phyloP scores from a whole-genome alignment of 192 early-diverging fungal genomes.

The Chytriomyces confervae region DNA sequence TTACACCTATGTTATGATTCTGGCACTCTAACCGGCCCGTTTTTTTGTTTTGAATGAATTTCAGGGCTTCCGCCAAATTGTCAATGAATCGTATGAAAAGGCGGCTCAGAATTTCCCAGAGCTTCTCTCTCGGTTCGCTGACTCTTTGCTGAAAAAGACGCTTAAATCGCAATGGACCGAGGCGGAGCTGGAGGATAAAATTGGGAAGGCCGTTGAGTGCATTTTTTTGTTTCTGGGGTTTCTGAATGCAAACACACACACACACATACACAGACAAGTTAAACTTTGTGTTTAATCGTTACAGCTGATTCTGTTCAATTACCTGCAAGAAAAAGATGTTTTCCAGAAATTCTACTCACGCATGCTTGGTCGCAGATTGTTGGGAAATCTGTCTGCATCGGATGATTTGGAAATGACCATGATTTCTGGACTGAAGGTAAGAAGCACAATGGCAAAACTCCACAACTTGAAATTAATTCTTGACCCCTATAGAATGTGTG shows the following conservation, averaged over 20 bases:
- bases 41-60: neutral
- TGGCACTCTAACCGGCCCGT: neutral
- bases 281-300: neutral
- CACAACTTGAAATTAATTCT: slow-evolving; percentile 17
- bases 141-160: slow-evolving; percentile 72
- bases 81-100: slow-evolving; percentile 62
- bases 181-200: slow-evolving; percentile 71
- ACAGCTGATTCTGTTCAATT: slow-evolving; percentile 80
- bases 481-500: slow-evolving; percentile 63
- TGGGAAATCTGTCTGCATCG: slow-evolving; percentile 72
- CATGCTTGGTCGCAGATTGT: slow-evolving; percentile 79
- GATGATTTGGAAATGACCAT: slow-evolving; percentile 82
- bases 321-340: slow-evolving; percentile 88
- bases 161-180: slow-evolving; percentile 53
- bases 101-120: slow-evolving; percentile 68
- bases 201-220: slow-evolving; percentile 61
- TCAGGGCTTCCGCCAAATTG: slow-evolving; percentile 72
- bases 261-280: too few relatives aligned
- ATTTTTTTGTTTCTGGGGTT: slow-evolving; percentile 10
- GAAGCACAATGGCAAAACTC: neutral
- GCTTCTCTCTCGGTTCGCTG: slow-evolving; percentile 82
- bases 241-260: too few relatives aligned
- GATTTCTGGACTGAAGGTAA: slow-evolving; percentile 80
- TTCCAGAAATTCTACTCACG: slow-evolving; percentile 92
- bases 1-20: neutral